phyloP scores from a whole-genome alignment of 1,284 basidiomycete genomes.

The Ceratobasidium sp. region DNA sequence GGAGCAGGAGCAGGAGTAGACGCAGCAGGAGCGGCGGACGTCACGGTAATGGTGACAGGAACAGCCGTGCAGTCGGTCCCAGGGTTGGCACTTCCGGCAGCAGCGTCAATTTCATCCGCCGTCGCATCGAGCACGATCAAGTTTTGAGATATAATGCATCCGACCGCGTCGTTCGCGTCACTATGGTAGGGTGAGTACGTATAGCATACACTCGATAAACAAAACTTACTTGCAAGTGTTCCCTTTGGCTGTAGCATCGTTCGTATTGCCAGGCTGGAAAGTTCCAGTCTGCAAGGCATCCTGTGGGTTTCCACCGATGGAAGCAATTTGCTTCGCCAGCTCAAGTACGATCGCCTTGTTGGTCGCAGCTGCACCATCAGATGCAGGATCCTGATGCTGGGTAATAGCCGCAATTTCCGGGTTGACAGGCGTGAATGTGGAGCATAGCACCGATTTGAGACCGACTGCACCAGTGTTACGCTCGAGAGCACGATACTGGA shows the following conservation, averaged over 20 bases:
- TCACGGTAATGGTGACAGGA: conserved; percentile 38
- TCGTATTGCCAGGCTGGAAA: conserved; percentile 63
- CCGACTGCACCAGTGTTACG: conserved; percentile 69
- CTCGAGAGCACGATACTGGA: conserved; percentile 71
- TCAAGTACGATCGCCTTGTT: conserved; percentile 69
- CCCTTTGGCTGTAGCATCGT: conserved; percentile 57
- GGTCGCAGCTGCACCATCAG: conserved; percentile 59
- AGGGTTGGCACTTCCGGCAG: conserved; percentile 39
- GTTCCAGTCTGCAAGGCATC: conserved; percentile 68
- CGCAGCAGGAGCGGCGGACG: conserved; percentile 39
- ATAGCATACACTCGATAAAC: conserved; percentile 47
- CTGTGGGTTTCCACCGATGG: conserved; percentile 67
- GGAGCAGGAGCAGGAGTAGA: conserved; percentile 43
- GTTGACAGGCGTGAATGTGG: conserved; percentile 62
- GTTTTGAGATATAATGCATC: conserved; percentile 70
- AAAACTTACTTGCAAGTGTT: conserved; percentile 48
- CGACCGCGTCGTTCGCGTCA: conserved; percentile 58
- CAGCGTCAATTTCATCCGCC: conserved; percentile 62
- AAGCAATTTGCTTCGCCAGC: conserved; percentile 65
- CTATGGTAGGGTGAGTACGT: conserved; percentile 53
- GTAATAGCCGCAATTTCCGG: conserved; percentile 70
- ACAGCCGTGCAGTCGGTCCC: conserved; percentile 38
- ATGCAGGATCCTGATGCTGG: conserved; percentile 72
- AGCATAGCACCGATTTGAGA: conserved; percentile 58
- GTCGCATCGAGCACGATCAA: conserved; percentile 65